A percentile compares a stretch with the other conserved stretches of the same genome.
Evolutionary conservation across 257 asterid species (phyloP).

Genomic region (Solanum virginianum): DNA sequence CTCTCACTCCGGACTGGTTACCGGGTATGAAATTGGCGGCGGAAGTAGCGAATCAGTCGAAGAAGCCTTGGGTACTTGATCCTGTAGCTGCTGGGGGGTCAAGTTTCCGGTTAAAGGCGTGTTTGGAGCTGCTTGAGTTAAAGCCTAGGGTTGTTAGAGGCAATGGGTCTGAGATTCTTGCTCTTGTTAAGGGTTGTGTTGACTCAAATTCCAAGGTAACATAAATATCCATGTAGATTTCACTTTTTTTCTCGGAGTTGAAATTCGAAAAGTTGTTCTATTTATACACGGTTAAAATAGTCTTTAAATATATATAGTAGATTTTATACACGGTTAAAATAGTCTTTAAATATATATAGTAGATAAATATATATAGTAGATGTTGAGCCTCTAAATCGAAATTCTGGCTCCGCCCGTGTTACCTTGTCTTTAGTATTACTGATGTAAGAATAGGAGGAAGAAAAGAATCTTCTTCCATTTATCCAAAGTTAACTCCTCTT

Average conservation of each 20-base stretch:
- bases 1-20: constrained; percentile 67
- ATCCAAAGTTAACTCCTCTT: background rate
- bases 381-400: too few species aligned
- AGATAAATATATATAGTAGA: too few species aligned
- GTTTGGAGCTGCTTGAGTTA: constrained; percentile 53
- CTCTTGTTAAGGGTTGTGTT: constrained; percentile 49
- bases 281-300: too few species aligned
- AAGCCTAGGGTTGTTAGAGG: constrained; percentile 83
- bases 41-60: constrained; percentile 30
- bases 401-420: background rate
- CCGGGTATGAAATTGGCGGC: constrained; percentile 79
- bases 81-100: constrained; percentile 91
- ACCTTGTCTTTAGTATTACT: background rate
- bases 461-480: background rate
- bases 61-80: constrained; percentile 92
- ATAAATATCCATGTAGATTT: background rate
- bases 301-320: too few species aligned
- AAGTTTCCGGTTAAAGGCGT: constrained; percentile 58
- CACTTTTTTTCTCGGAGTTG: too few species aligned
- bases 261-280: too few species aligned
- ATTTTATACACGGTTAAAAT: too few species aligned
- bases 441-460: background rate
- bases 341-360: too few species aligned
- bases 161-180: constrained; percentile 81
- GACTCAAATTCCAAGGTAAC: constrained; percentile 47